These are phyloP conservation scores for Trichoderma harzianum DNA, from an alignment of 2,329 filamentous ascomycete genomes.

Conservation along the genomic window DNA sequence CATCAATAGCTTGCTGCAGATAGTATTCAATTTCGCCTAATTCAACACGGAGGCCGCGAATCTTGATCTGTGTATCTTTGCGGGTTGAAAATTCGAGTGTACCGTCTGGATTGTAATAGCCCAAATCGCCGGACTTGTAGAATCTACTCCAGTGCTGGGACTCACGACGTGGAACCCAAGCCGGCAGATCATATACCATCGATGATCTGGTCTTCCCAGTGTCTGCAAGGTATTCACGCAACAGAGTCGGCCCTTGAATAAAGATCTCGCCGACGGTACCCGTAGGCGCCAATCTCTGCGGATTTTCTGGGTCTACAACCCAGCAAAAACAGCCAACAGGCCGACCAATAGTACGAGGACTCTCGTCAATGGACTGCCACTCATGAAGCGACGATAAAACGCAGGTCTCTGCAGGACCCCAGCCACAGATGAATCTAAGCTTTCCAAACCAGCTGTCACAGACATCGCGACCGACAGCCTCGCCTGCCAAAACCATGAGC, in stretches of 20 bases:
- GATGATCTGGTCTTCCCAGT: not conserved
- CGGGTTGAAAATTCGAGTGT: constrained; percentile 2
- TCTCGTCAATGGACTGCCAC: not conserved
- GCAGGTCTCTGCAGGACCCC: constrained; percentile 16
- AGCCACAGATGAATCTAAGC: not conserved
- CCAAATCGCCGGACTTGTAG: constrained; percentile 5
- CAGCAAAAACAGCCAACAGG: constrained; percentile 18
- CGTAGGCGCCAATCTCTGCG: not conserved
- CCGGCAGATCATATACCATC: not conserved
- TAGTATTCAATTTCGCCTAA: constrained; percentile 12
- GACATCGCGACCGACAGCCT: not conserved
- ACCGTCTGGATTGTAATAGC: constrained; percentile 9
- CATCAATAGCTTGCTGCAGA: not conserved
- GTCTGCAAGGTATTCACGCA: constrained; percentile 11
- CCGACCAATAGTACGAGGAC: not conserved
- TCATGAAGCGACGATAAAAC: constrained; percentile 2
- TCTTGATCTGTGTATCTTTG: constrained; percentile 16
- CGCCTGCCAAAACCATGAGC: not conserved
- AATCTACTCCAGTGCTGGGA: not conserved
- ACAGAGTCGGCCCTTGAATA: constrained; percentile 8
- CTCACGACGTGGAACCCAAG: constrained; percentile 1
- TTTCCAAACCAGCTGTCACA: constrained; percentile 6
- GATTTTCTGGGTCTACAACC: constrained; percentile 13
- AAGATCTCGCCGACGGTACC: constrained; percentile 6
- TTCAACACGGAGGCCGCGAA: constrained; percentile 14